Percentiles rank a stretch among this genome's conserved stretches.
Conservation (phyloP, 2,329 filamentous ascomycete species). For the Chaetomium globosum region DNA sequence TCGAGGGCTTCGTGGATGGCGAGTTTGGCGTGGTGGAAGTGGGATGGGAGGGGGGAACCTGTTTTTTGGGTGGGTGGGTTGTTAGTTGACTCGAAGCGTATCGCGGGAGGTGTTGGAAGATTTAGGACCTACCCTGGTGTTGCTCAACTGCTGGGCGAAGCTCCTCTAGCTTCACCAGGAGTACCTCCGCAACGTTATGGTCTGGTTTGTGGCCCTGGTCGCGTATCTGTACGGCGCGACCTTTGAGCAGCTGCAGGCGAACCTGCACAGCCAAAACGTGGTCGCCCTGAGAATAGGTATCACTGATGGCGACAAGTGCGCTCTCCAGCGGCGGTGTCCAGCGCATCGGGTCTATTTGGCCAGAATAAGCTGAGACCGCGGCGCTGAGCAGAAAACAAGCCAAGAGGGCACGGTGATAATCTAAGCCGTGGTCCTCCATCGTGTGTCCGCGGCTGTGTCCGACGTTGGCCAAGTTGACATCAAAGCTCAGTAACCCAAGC, state of each 20-base stretch:
- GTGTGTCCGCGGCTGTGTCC: not conserved
- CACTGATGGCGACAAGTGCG: not conserved
- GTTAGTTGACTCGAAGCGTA: not conserved
- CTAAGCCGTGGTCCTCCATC: not conserved
- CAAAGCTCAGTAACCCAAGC: not conserved
- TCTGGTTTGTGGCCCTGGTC: constrained; percentile 35
- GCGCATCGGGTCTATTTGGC: not conserved
- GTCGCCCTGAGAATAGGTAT: constrained; percentile 37
- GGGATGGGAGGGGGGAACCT: constrained; percentile 1
- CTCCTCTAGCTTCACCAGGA: constrained; percentile 36
- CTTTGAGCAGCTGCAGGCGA: constrained; percentile 43
- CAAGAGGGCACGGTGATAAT: not conserved
- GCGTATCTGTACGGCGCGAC: constrained; percentile 39
- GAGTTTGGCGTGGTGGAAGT: constrained; percentile 25
- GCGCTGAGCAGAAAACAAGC: constrained; percentile 6
- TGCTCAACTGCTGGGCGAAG: constrained; percentile 36
- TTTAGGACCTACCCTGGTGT: constrained; percentile 37
- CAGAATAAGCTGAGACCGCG: constrained; percentile 1
- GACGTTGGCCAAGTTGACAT: too few relatives aligned
- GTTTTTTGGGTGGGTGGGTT: not conserved
- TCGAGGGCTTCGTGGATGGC: constrained; percentile 35
- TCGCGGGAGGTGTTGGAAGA: too few relatives aligned
- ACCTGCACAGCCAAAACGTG: constrained; percentile 42
- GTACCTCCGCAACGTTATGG: not conserved
- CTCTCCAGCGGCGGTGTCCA: constrained; percentile 5